Evolutionary conservation across 495 filamentous ascomycete genomes (phyloP).

Genomic region (Evernia prunastri): DNA sequence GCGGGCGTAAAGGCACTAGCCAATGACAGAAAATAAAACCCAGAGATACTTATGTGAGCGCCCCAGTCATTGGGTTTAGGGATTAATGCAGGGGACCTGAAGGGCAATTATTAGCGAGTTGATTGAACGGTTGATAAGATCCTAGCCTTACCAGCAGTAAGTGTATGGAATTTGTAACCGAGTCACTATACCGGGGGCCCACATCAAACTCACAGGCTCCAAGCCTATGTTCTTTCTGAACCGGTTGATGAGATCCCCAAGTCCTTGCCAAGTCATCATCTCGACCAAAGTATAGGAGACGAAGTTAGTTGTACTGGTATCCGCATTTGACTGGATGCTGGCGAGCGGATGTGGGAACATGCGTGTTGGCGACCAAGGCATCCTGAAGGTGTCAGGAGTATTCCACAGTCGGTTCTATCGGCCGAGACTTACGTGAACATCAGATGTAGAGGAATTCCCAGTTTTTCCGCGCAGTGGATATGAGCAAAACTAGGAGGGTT

Average conservation of each 20-base stretch:
- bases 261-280: constrained; percentile 74
- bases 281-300: constrained; percentile 70
- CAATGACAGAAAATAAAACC: constrained; percentile 66
- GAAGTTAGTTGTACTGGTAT: constrained; percentile 58
- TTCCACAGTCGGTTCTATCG: constrained; percentile 4
- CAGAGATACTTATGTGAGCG: constrained; percentile 60
- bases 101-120: neutral
- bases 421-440: constrained; percentile 63
- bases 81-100: constrained; percentile 64
- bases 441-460: constrained; percentile 71
- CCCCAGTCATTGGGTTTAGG: constrained; percentile 74
- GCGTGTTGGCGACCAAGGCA: constrained; percentile 53
- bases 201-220: constrained; percentile 58
- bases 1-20: constrained; percentile 59
- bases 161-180: constrained; percentile 66
- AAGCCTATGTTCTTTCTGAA: constrained; percentile 62
- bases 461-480: constrained; percentile 71
- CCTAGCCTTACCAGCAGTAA: constrained; percentile 57
- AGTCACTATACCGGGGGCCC: constrained; percentile 58
- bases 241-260: constrained; percentile 69
- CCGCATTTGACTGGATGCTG: constrained; percentile 47
- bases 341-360: constrained; percentile 51
- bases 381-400: constrained; percentile 44
- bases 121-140: neutral
- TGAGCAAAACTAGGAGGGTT: constrained; percentile 81